These are phyloP conservation scores for Neurospora sp. DNA, from an alignment of 495 filamentous ascomycete genomes.

Conservation along the genomic window DNA sequence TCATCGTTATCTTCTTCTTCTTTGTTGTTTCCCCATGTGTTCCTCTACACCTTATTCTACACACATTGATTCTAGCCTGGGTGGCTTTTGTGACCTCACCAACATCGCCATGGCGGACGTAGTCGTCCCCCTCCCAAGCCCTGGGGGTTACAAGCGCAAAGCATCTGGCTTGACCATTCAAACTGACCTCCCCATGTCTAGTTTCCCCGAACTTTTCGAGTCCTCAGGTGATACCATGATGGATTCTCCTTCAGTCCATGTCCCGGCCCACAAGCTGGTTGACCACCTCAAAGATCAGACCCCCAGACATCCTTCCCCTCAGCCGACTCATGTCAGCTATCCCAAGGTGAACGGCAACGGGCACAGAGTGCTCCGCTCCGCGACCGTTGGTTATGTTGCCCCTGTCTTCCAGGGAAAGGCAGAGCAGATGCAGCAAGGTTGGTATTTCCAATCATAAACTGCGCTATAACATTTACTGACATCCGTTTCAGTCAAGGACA, in stretches of 20 bases:
- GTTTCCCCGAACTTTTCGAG: constrained; percentile 32
- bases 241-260: constrained; percentile 11
- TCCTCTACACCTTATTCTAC: background rate
- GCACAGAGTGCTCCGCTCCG: constrained; percentile 64
- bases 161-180: constrained; percentile 29
- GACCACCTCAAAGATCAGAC: constrained; percentile 20
- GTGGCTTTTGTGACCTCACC: background rate
- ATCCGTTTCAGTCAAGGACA: constrained; percentile 25
- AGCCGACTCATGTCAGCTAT: constrained; percentile 82
- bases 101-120: constrained; percentile 16
- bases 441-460: constrained; percentile 15
- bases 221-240: constrained; percentile 25
- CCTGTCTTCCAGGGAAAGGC: constrained; percentile 91
- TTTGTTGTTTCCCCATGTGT: background rate
- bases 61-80: background rate
- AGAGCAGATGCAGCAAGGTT: constrained; percentile 85
- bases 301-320: constrained; percentile 64
- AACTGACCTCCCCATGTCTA: constrained; percentile 33
- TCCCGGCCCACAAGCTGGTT: constrained; percentile 25
- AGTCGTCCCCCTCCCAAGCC: constrained; percentile 4
- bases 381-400: constrained; percentile 91
- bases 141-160: constrained; percentile 14
- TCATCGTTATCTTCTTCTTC: background rate
- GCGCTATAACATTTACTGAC: constrained; percentile 11
- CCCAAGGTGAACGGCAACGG: constrained; percentile 49